Evolutionary conservation across 192 early-diverging fungal genomes (phyloP).

Genomic region (Backusella australiensis): DNA sequence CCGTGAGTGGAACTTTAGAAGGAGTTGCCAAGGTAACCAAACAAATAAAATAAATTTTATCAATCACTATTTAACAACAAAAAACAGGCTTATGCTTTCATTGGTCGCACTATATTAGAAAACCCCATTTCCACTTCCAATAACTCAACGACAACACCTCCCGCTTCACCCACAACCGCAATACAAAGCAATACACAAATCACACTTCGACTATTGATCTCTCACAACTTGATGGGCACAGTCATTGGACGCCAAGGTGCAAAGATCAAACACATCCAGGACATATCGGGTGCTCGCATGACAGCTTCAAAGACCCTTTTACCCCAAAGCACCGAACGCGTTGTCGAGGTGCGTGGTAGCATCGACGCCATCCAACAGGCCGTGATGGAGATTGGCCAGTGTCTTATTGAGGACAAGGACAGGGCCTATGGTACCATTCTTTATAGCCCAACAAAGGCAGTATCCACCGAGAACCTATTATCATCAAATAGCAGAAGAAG

Average conservation of each 20-base stretch:
- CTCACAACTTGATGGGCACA: slow-evolving; percentile 86
- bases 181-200: slow-evolving; percentile 43
- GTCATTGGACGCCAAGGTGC: slow-evolving; percentile 92
- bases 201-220: slow-evolving; percentile 85
- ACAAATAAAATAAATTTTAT: background rate
- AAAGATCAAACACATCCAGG: slow-evolving; percentile 97
- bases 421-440: slow-evolving; percentile 80
- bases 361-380: slow-evolving; percentile 84
- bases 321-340: slow-evolving; percentile 90
- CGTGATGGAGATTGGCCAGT: slow-evolving; percentile 81
- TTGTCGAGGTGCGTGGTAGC: slow-evolving; percentile 84
- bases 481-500: slow-evolving; percentile 42
- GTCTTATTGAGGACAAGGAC: slow-evolving; percentile 82
- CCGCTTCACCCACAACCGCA: slow-evolving; percentile 41
- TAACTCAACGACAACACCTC: background rate
- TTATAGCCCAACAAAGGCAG: slow-evolving; percentile 69
- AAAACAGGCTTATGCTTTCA: slow-evolving; percentile 77
- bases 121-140: slow-evolving; percentile 57
- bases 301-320: slow-evolving; percentile 89
- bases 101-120: slow-evolving; percentile 74
- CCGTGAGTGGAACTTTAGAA: slow-evolving; percentile 67
- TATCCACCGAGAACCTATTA: background rate
- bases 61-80: background rate
- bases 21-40: slow-evolving; percentile 66
- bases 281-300: slow-evolving; percentile 82